A percentile compares a stretch with the other conserved stretches of the same genome.
Conservation (phyloP, 2,329 filamentous ascomycete species). For the Colletotrichum cuscutae region DNA sequence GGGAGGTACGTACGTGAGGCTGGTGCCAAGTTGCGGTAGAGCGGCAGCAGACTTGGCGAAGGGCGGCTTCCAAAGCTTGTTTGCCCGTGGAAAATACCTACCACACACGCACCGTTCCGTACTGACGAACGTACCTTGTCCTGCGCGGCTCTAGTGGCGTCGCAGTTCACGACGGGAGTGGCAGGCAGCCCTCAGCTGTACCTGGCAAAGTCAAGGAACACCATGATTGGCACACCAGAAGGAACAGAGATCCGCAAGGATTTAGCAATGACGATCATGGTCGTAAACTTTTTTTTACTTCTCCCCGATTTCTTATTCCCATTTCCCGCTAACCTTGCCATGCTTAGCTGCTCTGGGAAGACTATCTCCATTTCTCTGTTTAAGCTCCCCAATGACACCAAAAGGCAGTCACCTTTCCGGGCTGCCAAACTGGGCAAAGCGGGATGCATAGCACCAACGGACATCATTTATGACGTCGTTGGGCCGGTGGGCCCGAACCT, state of each 20-base stretch:
- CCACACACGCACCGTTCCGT: neutral
- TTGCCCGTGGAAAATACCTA: neutral
- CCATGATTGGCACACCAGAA: neutral
- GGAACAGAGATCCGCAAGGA: neutral
- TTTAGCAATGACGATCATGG: conserved; percentile 5
- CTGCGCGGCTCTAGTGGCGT: conserved; percentile 5
- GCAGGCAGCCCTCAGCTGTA: neutral
- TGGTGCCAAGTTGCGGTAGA: conserved; percentile 30
- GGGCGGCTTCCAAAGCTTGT: conserved; percentile 27
- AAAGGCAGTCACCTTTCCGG: neutral
- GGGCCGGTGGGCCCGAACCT: conserved; percentile 11
- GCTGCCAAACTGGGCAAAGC: conserved; percentile 19
- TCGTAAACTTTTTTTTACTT: neutral
- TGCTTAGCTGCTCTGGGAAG: neutral
- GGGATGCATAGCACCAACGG: conserved; percentile 13
- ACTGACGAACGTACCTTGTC: neutral
- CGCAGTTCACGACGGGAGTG: neutral
- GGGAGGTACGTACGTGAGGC: neutral
- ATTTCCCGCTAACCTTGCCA: neutral
- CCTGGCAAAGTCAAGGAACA: neutral
- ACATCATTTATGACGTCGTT: conserved; percentile 16
- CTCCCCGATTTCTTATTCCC: neutral
- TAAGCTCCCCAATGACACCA: neutral
- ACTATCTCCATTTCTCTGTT: neutral
- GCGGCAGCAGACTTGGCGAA: conserved; percentile 26